Conservation (phyloP, 2,329 filamentous ascomycete genomes). For the Exophiala sp. region DNA sequence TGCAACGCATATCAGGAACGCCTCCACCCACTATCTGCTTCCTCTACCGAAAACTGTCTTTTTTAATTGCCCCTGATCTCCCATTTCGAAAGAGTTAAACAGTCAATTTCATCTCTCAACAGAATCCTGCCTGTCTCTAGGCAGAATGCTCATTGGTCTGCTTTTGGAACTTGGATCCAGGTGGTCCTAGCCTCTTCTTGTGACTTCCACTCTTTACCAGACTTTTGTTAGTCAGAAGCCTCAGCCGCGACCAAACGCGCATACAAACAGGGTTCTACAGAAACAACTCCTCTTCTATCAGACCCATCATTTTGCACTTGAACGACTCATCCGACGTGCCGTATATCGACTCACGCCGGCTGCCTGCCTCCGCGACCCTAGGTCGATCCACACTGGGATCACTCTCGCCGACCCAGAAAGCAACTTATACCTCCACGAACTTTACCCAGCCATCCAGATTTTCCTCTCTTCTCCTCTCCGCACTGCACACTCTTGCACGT, state of each 20-base stretch:
- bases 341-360: constrained; percentile 21
- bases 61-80: constrained; percentile 23
- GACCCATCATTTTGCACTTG: background rate
- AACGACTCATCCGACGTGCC: too few relatives aligned
- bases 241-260: constrained; percentile 19
- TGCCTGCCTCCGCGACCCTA: constrained; percentile 14
- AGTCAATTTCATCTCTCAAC: constrained; percentile 21
- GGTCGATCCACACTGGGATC: constrained; percentile 8
- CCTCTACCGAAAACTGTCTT: constrained; percentile 8
- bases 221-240: constrained; percentile 11
- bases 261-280: constrained; percentile 8
- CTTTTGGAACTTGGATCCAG: constrained; percentile 7
- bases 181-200: constrained; percentile 17
- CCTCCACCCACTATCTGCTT: constrained; percentile 4
- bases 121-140: constrained; percentile 2
- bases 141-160: constrained; percentile 13
- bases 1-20: constrained; percentile 15
- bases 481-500: constrained; percentile 18
- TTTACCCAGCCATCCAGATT: constrained; percentile 19
- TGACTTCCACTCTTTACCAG: constrained; percentile 16
- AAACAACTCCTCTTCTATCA: constrained; percentile 16
- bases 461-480: constrained; percentile 13
- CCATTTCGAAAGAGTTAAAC: constrained; percentile 5
- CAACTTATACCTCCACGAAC: constrained; percentile 13
- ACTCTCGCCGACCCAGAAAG: constrained; percentile 5